Evolutionary conservation across 108 stramenopile genomes (phyloP).

Genomic region (Skeletonema costatum): DNA sequence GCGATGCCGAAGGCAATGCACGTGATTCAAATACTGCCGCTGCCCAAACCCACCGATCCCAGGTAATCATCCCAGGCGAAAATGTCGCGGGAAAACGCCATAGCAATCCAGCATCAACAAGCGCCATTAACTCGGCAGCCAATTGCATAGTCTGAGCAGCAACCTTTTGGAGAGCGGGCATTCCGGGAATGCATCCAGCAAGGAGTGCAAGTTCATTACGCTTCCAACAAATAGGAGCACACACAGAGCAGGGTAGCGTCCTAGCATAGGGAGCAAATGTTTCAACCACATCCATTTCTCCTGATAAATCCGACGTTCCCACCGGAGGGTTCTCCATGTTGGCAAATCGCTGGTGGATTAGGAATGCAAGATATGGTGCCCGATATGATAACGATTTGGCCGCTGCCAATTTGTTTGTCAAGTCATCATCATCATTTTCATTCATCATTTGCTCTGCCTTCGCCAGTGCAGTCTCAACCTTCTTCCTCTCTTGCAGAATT

Average conservation of each 20-base stretch:
- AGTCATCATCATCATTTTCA: not conserved
- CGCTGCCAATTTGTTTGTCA: slow-evolving; percentile 24
- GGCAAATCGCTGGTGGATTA: slow-evolving; percentile 86
- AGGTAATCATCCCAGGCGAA: slow-evolving; percentile 78
- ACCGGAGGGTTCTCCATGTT: slow-evolving; percentile 57
- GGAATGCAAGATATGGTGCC: slow-evolving; percentile 49
- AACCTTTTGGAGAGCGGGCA: slow-evolving; percentile 74
- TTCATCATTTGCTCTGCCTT: slow-evolving; percentile 28
- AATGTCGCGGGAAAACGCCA: slow-evolving; percentile 67
- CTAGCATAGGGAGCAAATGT: slow-evolving; percentile 88
- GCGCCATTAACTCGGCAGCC: slow-evolving; percentile 70
- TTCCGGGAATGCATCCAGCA: slow-evolving; percentile 78
- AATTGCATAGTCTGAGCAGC: slow-evolving; percentile 73
- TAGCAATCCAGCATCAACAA: slow-evolving; percentile 78
- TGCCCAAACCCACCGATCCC: slow-evolving; percentile 94
- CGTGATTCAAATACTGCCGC: slow-evolving; percentile 75
- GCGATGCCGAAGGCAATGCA: slow-evolving; percentile 60
- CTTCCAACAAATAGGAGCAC: slow-evolving; percentile 86
- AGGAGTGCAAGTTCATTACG: slow-evolving; percentile 82
- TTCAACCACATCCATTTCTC: slow-evolving; percentile 38
- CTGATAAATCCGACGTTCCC: slow-evolving; percentile 15
- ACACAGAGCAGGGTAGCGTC: slow-evolving; percentile 80
- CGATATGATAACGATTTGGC: slow-evolving; percentile 32
- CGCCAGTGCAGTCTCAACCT: slow-evolving; percentile 58
- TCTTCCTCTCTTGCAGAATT: slow-evolving; percentile 83